A percentile compares a stretch with the other conserved stretches of the same genome.
These are phyloP conservation scores for Brachypodium distachyon DNA, from an alignment of 202 grass and related monocot genomes.

Conservation along the genomic window DNA sequence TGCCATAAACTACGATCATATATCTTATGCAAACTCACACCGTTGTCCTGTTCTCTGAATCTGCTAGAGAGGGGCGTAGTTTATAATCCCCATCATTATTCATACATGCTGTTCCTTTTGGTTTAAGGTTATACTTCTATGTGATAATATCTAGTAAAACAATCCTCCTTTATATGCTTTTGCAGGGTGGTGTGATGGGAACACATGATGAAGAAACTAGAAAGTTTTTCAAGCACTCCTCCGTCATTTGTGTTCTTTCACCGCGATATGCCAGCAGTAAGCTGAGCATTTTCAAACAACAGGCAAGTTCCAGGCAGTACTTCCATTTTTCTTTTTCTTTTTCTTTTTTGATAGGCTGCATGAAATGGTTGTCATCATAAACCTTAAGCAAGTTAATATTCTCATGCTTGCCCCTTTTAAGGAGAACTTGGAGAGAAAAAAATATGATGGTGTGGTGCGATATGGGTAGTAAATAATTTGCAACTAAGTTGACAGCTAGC, in stretches of 20 bases:
- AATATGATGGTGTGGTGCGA: background rate
- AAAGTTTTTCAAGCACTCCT: slow-evolving; percentile 95
- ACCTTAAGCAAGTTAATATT: background rate
- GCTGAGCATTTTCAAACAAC: slow-evolving; percentile 95
- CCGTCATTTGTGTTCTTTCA: slow-evolving; percentile 85
- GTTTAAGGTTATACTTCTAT: background rate
- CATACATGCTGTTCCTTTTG: background rate
- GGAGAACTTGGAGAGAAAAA: background rate
- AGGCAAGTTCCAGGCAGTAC: slow-evolving; percentile 46
- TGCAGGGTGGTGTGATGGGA: slow-evolving; percentile 89
- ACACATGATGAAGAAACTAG: slow-evolving; percentile 96
- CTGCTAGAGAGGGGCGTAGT: background rate
- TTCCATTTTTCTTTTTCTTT: background rate
- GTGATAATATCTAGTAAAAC: background rate
- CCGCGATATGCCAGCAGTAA: slow-evolving; percentile 90
- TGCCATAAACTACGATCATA: background rate
- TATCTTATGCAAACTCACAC: background rate
- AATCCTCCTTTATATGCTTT: background rate
- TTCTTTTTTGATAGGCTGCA: background rate
- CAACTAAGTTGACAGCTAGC: background rate
- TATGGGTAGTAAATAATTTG: background rate
- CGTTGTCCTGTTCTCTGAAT: background rate
- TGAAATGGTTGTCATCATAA: background rate
- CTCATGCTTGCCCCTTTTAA: background rate
- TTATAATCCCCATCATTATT: background rate